Percentiles rank a stretch among this genome's conserved stretches.
Conservation (phyloP, 2,329 filamentous ascomycete species). For the Colletotrichum sp. region DNA sequence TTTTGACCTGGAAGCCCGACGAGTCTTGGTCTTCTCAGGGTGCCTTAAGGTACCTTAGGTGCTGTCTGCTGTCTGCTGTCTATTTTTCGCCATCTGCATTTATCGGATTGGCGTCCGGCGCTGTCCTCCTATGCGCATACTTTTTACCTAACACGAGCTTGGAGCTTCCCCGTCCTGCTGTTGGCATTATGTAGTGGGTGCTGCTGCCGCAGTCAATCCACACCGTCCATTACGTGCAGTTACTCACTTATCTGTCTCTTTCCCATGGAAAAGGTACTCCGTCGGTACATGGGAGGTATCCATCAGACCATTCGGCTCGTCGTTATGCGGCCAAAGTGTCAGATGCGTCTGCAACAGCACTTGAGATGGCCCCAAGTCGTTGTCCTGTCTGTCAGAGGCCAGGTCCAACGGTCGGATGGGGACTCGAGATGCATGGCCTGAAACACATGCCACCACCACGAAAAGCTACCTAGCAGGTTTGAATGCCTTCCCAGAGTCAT, state of each 20-base stretch:
- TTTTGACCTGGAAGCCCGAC: background rate
- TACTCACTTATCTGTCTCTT: background rate
- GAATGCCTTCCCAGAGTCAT: background rate
- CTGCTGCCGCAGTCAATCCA: background rate
- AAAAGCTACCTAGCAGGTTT: background rate
- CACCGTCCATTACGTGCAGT: background rate
- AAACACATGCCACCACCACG: background rate
- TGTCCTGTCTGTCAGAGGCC: conserved; percentile 5
- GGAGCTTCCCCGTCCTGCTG: background rate
- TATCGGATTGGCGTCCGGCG: background rate
- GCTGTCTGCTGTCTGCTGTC: background rate
- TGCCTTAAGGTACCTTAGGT: background rate
- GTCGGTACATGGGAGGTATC: background rate
- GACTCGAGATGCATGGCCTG: conserved; percentile 12
- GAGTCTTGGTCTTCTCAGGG: background rate
- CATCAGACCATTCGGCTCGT: background rate
- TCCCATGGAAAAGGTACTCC: background rate
- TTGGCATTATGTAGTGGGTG: background rate
- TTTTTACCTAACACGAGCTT: conserved; percentile 4
- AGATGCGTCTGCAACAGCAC: background rate
- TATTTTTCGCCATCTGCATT: background rate
- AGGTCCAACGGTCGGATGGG: conserved; percentile 4
- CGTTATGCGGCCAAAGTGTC: background rate
- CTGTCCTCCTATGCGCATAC: background rate
- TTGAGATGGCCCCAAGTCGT: background rate